These are phyloP conservation scores for Quercus dentata DNA, from an alignment of 306 rosid genomes.

Conservation along the genomic window DNA sequence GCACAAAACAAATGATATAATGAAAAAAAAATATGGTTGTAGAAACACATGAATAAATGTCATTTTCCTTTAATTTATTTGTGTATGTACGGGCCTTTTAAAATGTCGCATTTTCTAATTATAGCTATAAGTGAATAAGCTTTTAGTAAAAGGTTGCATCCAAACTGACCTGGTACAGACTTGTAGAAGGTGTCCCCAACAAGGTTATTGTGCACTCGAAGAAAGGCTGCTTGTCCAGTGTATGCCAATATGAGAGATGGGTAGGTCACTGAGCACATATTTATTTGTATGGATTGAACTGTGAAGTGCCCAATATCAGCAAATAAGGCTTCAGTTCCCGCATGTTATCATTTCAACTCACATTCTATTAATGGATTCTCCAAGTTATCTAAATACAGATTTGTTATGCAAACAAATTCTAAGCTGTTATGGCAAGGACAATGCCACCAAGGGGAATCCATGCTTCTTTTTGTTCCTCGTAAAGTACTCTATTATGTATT, in stretches of 20 bases:
- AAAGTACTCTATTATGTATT: slow-evolving; percentile 55
- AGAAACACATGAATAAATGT: no score
- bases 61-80: no score
- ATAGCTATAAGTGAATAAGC: no score
- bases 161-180: slow-evolving; percentile 52
- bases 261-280: slow-evolving; percentile 68
- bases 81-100: no score
- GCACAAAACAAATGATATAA: no score
- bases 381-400: background rate
- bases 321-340: slow-evolving; percentile 80
- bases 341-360: background rate
- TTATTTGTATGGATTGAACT: slow-evolving; percentile 61
- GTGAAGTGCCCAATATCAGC: slow-evolving; percentile 91
- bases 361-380: background rate
- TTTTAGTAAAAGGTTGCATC: no score
- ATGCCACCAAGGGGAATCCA: slow-evolving; percentile 92
- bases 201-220: slow-evolving; percentile 39
- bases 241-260: slow-evolving; percentile 72
- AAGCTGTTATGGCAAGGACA: slow-evolving; percentile 60
- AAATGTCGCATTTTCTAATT: no score
- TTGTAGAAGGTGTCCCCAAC: slow-evolving; percentile 51
- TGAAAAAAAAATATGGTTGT: no score
- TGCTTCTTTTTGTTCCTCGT: slow-evolving; percentile 60
- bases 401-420: background rate
- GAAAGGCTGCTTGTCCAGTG: slow-evolving; percentile 72